Conservation (phyloP, 2,329 filamentous ascomycete genomes). For the Drechslerella dactyloides region DNA sequence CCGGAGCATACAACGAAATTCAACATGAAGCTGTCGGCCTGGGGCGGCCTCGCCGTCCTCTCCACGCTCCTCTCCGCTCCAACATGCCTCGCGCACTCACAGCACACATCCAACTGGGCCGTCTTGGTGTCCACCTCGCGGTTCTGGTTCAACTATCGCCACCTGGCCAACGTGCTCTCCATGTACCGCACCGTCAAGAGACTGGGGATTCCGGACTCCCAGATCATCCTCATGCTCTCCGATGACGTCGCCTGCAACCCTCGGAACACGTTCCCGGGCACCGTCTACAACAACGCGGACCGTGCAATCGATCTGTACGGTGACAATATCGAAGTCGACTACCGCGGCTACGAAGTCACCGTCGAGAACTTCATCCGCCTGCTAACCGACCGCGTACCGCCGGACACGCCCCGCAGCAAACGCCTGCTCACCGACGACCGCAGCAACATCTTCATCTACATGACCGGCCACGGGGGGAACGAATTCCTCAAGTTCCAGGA, state of each 20-base stretch:
- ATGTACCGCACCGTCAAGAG: conserved; percentile 98
- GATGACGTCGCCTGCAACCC: conserved; percentile 99
- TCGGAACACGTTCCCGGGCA: conserved; percentile 95
- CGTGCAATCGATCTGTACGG: conserved; percentile 95
- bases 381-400: conserved; percentile 89
- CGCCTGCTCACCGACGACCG: conserved; percentile 90
- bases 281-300: conserved; percentile 97
- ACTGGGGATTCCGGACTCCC: conserved; percentile 94
- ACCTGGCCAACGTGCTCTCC: conserved; percentile 95
- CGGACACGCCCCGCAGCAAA: conserved; percentile 94
- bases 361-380: conserved; percentile 98
- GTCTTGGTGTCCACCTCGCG: conserved; percentile 97
- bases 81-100: conserved; percentile 61
- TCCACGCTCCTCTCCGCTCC: conserved; percentile 21
- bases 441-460: conserved; percentile 97
- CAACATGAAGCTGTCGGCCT: conserved; percentile 39
- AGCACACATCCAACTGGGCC: conserved; percentile 98
- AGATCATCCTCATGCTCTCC: conserved; percentile 99
- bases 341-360: conserved; percentile 96
- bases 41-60: conserved; percentile 37
- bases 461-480: conserved; percentile 97
- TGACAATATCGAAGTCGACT: conserved; percentile 98
- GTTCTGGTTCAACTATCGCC: conserved; percentile 99
- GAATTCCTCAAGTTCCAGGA: conserved; percentile 99
- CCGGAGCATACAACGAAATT: not conserved